Percentiles rank a stretch among this genome's conserved stretches.
These are phyloP conservation scores for Boletus subparvulus DNA, from an alignment of 768 basidiomycete genomes.

Conservation along the genomic window DNA sequence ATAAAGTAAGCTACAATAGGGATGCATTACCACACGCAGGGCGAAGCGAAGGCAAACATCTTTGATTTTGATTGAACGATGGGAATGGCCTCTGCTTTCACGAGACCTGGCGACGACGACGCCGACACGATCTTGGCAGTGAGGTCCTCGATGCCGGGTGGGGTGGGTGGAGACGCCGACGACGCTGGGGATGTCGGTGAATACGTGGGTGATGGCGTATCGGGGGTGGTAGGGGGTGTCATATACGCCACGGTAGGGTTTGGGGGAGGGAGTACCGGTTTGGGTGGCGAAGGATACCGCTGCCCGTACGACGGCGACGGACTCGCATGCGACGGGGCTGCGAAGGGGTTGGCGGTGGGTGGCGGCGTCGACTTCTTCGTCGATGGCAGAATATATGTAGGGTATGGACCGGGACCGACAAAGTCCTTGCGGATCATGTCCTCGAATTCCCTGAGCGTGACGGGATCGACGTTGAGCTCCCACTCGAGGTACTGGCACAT, in stretches of 20 bases:
- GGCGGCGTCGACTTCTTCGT: slow-evolving; percentile 58
- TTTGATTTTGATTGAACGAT: slow-evolving; percentile 47
- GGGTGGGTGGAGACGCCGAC: slow-evolving; percentile 61
- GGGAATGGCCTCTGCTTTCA: slow-evolving; percentile 20
- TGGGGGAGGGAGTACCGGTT: slow-evolving; percentile 20
- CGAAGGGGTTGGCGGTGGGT: slow-evolving; percentile 32
- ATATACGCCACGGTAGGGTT: slow-evolving; percentile 19
- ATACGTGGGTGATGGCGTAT: slow-evolving; percentile 55
- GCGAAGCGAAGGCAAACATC: slow-evolving; percentile 65
- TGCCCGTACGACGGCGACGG: slow-evolving; percentile 31
- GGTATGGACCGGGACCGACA: slow-evolving; percentile 53
- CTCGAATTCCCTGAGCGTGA: slow-evolving; percentile 62
- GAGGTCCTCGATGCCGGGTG: slow-evolving; percentile 49
- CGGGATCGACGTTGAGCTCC: slow-evolving; percentile 76
- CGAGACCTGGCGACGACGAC: slow-evolving; percentile 37
- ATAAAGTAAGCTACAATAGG: slow-evolving; percentile 24
- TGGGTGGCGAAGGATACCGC: slow-evolving; percentile 33
- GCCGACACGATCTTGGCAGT: slow-evolving; percentile 47
- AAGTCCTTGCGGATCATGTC: slow-evolving; percentile 61
- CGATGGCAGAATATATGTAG: slow-evolving; percentile 59
- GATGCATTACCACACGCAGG: slow-evolving; percentile 54
- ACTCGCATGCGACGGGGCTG: slow-evolving; percentile 30
- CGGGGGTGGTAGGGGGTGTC: slow-evolving; percentile 41
- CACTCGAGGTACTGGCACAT: slow-evolving; percentile 90
- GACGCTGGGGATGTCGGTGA: slow-evolving; percentile 60